phyloP scores from a whole-genome alignment of 2,329 filamentous ascomycete genomes.

The Aspergillus intermedius region DNA sequence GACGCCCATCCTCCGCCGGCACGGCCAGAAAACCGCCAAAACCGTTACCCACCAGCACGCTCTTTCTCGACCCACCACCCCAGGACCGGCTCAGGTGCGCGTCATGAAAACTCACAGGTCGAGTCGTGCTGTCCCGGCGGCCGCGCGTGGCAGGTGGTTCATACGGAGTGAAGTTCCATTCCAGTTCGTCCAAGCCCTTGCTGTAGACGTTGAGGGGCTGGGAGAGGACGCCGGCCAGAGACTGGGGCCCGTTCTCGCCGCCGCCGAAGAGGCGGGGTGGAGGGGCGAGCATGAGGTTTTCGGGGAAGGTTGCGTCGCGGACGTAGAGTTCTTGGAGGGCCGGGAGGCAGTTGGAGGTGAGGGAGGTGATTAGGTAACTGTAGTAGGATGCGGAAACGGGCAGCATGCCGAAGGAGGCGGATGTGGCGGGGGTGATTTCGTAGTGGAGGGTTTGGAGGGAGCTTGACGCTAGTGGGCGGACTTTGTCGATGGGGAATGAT shows the following conservation, averaged over 20 bases:
- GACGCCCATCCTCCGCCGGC: constrained; percentile 45
- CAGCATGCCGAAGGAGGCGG: constrained; percentile 49
- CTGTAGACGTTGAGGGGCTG: constrained; percentile 58
- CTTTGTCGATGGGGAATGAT: constrained; percentile 49
- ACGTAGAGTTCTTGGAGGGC: constrained; percentile 73
- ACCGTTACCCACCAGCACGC: constrained; percentile 60
- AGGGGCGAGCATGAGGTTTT: constrained; percentile 67
- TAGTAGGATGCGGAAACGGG: constrained; percentile 62
- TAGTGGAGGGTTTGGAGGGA: constrained; percentile 70
- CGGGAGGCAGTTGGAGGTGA: constrained; percentile 69
- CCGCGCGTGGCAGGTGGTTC: constrained; percentile 40
- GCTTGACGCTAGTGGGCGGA: constrained; percentile 61
- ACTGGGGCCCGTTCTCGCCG: constrained; percentile 21
- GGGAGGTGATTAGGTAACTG: constrained; percentile 74
- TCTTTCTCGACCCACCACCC: constrained; percentile 55
- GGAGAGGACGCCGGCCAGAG: constrained; percentile 35
- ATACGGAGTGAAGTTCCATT: constrained; percentile 62
- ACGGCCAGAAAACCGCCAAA: constrained; percentile 61
- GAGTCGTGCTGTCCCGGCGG: constrained; percentile 31
- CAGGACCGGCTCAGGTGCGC: constrained; percentile 48
- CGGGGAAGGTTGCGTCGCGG: constrained; percentile 74
- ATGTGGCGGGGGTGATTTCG: constrained; percentile 61
- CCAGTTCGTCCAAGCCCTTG: constrained; percentile 60
- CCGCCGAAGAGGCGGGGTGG: constrained; percentile 51
- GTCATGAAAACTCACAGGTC: constrained; percentile 44